Percentiles rank a stretch among this genome's conserved stretches.
These are phyloP conservation scores for Kewa caespitosa DNA, from an alignment of 179 eudicot genomes.

Conservation along the genomic window DNA sequence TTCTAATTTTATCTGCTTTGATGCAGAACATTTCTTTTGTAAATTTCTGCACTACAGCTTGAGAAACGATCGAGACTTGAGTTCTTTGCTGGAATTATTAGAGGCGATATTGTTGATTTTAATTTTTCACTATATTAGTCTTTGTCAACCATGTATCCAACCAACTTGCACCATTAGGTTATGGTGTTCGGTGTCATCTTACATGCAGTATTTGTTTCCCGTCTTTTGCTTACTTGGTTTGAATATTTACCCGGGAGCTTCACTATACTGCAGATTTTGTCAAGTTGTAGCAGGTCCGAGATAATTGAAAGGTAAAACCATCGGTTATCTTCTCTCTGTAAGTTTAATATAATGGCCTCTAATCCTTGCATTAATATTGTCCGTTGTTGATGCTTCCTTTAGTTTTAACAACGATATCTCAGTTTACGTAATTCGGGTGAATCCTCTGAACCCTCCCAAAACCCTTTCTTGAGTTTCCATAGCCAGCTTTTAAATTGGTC, in stretches of 20 bases:
- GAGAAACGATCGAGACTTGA: neutral
- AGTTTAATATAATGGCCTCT: neutral
- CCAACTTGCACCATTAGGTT: neutral
- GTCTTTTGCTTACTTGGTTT: neutral
- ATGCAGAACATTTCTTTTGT: neutral
- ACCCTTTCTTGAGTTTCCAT: neutral
- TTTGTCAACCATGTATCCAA: neutral
- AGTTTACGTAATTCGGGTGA: neutral
- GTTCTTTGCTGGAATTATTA: neutral
- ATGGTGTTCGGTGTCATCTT: neutral
- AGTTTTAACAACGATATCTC: neutral
- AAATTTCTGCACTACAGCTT: neutral
- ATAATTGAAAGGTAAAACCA: slow-evolving; percentile 73
- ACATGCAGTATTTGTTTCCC: neutral
- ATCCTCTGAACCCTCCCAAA: neutral
- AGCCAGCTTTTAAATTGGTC: neutral
- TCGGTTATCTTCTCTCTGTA: neutral
- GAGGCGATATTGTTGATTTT: neutral
- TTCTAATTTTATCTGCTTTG: neutral
- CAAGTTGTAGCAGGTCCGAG: slow-evolving; percentile 67
- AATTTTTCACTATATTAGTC: neutral
- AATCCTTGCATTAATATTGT: neutral
- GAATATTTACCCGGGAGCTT: neutral
- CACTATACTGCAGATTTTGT: slow-evolving; percentile 57
- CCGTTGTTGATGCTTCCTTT: neutral